Evolutionary conservation across 116 monocot species (phyloP).

Genomic region (Phalaenopsis hybrid): DNA sequence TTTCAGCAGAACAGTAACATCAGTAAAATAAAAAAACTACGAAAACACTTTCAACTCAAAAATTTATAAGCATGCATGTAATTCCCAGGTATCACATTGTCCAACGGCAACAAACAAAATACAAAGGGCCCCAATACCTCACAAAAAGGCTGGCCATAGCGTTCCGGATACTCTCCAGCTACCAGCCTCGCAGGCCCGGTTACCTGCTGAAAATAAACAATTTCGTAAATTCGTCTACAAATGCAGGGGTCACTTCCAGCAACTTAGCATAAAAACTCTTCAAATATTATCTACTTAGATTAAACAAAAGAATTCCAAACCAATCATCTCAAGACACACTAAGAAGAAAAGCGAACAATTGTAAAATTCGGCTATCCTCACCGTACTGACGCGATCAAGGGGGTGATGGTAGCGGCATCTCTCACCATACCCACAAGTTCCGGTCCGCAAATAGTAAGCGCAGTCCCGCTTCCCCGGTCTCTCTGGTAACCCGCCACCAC

Average conservation of each 20-base stretch:
- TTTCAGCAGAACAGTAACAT: not conserved
- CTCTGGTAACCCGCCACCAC: constrained; percentile 39
- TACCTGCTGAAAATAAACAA: constrained; percentile 26
- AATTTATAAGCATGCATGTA: not conserved
- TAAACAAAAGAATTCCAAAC: not conserved
- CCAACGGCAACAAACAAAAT: not conserved
- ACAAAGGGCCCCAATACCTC: constrained; percentile 40
- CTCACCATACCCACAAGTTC: constrained; percentile 80
- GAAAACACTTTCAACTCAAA: not conserved
- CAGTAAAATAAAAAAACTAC: not conserved
- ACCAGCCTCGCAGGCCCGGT: constrained; percentile 28
- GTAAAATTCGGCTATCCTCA: constrained; percentile 8
- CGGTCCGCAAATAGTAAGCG: constrained; percentile 71
- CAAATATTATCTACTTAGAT: not conserved
- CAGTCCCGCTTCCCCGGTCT: constrained; percentile 81
- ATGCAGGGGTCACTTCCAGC: not conserved
- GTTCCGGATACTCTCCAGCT: constrained; percentile 62
- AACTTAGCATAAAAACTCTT: not conserved
- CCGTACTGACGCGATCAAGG: constrained; percentile 29
- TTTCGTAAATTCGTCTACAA: not conserved
- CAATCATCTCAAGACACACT: not conserved
- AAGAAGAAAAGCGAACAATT: not conserved
- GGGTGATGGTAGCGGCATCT: constrained; percentile 92
- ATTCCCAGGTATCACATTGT: not conserved
- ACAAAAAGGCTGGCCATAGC: constrained; percentile 60